phyloP scores from a whole-genome alignment of 208 protist species.

The Acanthamoeba sp. region DNA sequence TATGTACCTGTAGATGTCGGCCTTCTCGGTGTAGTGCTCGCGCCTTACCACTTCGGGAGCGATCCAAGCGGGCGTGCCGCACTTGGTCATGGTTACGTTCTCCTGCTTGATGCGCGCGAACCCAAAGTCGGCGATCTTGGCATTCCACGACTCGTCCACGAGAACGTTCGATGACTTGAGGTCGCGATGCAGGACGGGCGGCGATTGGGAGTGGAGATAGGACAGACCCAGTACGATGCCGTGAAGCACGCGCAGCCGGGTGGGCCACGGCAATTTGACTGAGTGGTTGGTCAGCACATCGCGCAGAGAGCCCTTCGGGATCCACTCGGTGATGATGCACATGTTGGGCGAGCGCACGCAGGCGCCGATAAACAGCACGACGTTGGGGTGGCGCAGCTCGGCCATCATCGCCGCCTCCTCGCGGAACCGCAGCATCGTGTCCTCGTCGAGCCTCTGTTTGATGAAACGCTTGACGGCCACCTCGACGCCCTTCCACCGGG shows the following conservation, averaged over 20 bases:
- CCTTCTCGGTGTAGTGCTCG: slow-evolving; percentile 46
- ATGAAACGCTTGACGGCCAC: slow-evolving; percentile 73
- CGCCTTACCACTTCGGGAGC: not conserved
- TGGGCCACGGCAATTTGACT: not conserved
- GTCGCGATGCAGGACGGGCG: slow-evolving; percentile 25
- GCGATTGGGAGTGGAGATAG: slow-evolving; percentile 46
- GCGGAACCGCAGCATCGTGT: slow-evolving; percentile 50
- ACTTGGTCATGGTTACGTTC: slow-evolving; percentile 54
- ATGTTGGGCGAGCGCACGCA: slow-evolving; percentile 82
- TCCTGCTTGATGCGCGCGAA: slow-evolving; percentile 48
- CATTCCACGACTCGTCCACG: slow-evolving; percentile 58
- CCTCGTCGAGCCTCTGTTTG: slow-evolving; percentile 66
- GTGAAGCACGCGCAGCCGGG: slow-evolving; percentile 17
- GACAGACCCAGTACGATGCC: slow-evolving; percentile 45
- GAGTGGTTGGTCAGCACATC: slow-evolving; percentile 72
- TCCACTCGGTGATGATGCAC: slow-evolving; percentile 85
- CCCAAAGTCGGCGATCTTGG: slow-evolving; percentile 44
- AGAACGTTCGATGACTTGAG: slow-evolving; percentile 59
- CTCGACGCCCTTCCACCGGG: slow-evolving; percentile 59
- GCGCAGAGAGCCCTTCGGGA: slow-evolving; percentile 80
- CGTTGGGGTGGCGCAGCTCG: slow-evolving; percentile 67
- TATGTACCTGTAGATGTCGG: not conserved
- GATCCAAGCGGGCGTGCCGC: slow-evolving; percentile 19
- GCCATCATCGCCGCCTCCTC: slow-evolving; percentile 55
- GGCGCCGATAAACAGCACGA: slow-evolving; percentile 65